phyloP scores from a whole-genome alignment of 2,329 filamentous ascomycete species.

The Colletotrichum tofieldiae region DNA sequence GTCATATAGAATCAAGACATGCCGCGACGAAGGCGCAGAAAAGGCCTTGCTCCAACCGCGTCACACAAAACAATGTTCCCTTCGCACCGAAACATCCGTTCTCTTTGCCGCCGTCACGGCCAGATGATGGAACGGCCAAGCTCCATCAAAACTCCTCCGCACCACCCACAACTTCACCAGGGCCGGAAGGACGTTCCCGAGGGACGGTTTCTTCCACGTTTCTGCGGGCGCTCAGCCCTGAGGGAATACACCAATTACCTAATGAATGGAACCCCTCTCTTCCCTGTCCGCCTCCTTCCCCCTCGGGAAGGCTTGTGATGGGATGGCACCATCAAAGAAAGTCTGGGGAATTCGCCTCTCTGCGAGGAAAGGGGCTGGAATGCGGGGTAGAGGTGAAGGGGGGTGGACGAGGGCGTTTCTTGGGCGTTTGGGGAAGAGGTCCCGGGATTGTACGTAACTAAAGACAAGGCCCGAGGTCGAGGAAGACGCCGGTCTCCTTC shows the following conservation, averaged over 20 bases:
- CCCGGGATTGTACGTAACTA: slow-evolving; percentile 10
- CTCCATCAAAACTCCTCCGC: not conserved
- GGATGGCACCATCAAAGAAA: slow-evolving; percentile 27
- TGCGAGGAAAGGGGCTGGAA: slow-evolving; percentile 21
- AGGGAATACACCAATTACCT: slow-evolving; percentile 30
- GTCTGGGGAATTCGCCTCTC: slow-evolving; percentile 21
- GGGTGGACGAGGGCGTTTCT: slow-evolving; percentile 2
- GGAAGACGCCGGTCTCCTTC: not conserved
- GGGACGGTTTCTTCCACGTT: slow-evolving; percentile 32
- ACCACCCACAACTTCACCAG: not conserved
- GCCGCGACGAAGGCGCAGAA: not conserved
- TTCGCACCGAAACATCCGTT: not conserved
- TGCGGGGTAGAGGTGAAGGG: slow-evolving; percentile 9
- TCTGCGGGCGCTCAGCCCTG: slow-evolving; percentile 42
- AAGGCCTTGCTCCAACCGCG: no score
- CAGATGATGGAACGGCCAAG: not conserved
- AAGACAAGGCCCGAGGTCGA: slow-evolving; percentile 10
- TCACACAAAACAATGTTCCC: not conserved
- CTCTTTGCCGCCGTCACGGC: not conserved
- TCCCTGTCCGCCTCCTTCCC: not conserved
- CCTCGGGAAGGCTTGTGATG: slow-evolving; percentile 23
- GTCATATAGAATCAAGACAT: no score
- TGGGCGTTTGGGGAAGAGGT: slow-evolving; percentile 3
- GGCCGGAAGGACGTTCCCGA: slow-evolving; percentile 13
- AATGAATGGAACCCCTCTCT: slow-evolving; percentile 16